Percentiles rank a stretch among this genome's conserved stretches.
These are phyloP conservation scores for Starmerella apicola DNA, from an alignment of 805 yeast species.

Conservation along the genomic window DNA sequence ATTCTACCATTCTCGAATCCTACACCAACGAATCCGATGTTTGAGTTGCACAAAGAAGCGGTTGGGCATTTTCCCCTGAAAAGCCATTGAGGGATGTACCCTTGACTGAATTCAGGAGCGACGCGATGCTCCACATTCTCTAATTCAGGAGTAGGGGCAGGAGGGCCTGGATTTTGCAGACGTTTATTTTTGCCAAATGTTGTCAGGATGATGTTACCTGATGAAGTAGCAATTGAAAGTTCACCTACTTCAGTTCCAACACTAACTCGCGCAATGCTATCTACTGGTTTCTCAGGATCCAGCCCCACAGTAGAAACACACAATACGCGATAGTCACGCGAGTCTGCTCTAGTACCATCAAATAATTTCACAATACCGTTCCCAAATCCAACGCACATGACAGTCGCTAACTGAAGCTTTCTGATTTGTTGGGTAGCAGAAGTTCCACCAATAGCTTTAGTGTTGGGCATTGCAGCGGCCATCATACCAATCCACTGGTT, in stretches of 20 bases:
- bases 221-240: conserved; percentile 50
- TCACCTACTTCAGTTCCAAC: conserved; percentile 72
- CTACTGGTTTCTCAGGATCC: conserved; percentile 28
- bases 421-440: conserved; percentile 43
- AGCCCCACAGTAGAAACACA: conserved; percentile 42
- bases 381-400: conserved; percentile 46
- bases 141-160: conserved; percentile 16
- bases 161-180: conserved; percentile 12
- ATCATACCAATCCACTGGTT: conserved; percentile 73
- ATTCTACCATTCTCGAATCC: conserved; percentile 63
- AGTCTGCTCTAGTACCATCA: conserved; percentile 70
- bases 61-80: conserved; percentile 38
- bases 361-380: conserved; percentile 70
- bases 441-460: conserved; percentile 67
- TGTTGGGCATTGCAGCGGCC: conserved; percentile 34
- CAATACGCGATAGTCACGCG: conserved; percentile 45
- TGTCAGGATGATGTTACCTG: conserved; percentile 66
- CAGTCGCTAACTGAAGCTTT: conserved; percentile 45
- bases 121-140: conserved; percentile 43
- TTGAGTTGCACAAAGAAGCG: conserved; percentile 52
- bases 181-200: conserved; percentile 47
- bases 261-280: conserved; percentile 46
- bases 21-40: conserved; percentile 72
- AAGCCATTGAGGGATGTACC: conserved; percentile 46
- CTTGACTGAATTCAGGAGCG: conserved; percentile 39